Evolutionary conservation across 768 basidiomycete genomes (phyloP).

Genomic region (Podaxis carcinomalis): DNA sequence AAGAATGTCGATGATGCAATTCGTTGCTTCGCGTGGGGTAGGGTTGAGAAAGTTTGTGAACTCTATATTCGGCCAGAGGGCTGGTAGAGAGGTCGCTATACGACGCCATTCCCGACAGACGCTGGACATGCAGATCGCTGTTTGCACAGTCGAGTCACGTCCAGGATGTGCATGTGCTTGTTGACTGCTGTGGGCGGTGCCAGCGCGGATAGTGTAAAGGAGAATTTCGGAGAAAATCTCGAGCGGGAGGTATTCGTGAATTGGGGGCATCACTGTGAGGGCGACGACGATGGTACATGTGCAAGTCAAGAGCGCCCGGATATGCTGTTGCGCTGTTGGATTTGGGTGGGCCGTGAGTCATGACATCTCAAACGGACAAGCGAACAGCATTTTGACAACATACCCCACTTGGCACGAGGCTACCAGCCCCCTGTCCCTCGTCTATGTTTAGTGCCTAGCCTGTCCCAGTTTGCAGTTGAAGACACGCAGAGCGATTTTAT

Average conservation of each 20-base stretch:
- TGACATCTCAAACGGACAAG: not conserved
- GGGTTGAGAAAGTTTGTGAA: slow-evolving; percentile 1
- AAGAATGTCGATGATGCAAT: not conserved
- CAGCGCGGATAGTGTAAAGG: not conserved
- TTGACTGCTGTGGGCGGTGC: not conserved
- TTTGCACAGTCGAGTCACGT: not conserved
- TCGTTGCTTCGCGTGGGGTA: not conserved
- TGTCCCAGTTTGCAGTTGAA: too few species aligned
- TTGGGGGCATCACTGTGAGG: not conserved
- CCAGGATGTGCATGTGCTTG: not conserved
- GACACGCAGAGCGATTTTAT: too few species aligned
- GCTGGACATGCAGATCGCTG: not conserved
- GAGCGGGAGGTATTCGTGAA: not conserved
- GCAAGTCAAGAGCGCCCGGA: not conserved
- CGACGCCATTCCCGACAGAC: slow-evolving; percentile 3
- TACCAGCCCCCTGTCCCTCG: not conserved
- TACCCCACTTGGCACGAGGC: not conserved
- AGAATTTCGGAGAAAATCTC: slow-evolving; percentile 2
- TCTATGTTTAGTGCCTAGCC: too few species aligned
- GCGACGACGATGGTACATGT: not conserved
- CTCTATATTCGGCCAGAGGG: not conserved
- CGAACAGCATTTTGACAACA: not conserved
- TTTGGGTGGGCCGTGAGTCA: not conserved
- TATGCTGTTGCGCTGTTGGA: not conserved
- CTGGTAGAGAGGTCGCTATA: not conserved